Evolutionary conservation across 257 asterid genomes (phyloP), one percentile per base, ranked within the genome.

Genomic region (Capsicum pubescens): DNA sequence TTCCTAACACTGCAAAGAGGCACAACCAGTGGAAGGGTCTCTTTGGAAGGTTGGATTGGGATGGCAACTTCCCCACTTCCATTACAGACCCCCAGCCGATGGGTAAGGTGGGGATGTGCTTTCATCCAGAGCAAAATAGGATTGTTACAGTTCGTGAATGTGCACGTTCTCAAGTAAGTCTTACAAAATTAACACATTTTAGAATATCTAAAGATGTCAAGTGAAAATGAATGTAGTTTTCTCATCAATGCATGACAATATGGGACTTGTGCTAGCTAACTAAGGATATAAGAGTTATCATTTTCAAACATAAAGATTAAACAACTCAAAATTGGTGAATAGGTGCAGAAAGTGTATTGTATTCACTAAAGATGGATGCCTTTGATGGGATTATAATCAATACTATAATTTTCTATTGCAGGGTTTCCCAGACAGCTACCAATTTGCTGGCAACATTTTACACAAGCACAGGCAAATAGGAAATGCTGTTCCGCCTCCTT

Each of bases 1-100:
- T 96, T 87, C 98, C 99, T 4, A 94, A 95, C 84, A 94, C 99
- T 55, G 99, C 99, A 63, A 91, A 94, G 92, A 91, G 98, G 93
- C 99, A 96, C 93, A 96, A 96, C 87, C 99, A 96, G 87, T 96
- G 99, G 99, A 96, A 96, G 91, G 98, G 99, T 16, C 92, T 94
- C 58, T 96, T 92, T 85, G 97, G 99, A 54, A 91, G 98, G 90
- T 88, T 96, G 87, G 97, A 94, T 79, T 96, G 99, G 99, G 98
- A 96, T 82, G 98, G 99, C 61, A 96, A 96, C 84, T 96, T 96
- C 67, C 98, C 98, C 3, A 94, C 97, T 63, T 94, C 98, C 21
- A 89, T 93, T 54, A 94, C 99, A 15, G 99, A 96, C 67, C 98
- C 99, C 63, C 99, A 96, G 80, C 98, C 98, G 9, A 93, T 94